These are phyloP conservation scores for Suhomyces tanzawaensis DNA, from an alignment of 805 yeast species.

Conservation along the genomic window DNA sequence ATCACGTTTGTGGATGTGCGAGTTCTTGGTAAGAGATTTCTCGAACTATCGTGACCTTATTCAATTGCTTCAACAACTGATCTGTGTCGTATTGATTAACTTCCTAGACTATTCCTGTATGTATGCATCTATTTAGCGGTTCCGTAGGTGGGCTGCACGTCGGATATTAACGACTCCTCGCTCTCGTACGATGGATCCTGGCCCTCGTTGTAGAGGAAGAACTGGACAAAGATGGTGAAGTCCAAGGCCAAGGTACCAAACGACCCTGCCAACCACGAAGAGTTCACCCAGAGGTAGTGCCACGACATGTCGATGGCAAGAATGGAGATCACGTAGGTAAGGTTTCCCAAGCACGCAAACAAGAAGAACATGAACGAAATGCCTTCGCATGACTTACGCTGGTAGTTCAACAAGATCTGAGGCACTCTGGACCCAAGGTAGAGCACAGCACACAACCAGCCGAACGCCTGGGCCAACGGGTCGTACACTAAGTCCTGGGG, in stretches of 20 bases:
- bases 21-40: no score
- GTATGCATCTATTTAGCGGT: not conserved
- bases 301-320: constrained; percentile 69
- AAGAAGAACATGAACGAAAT: constrained; percentile 89
- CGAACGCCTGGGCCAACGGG: constrained; percentile 81
- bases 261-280: constrained; percentile 91
- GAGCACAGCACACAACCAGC: constrained; percentile 72
- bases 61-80: no score
- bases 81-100: no score
- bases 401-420: constrained; percentile 79
- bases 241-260: constrained; percentile 84
- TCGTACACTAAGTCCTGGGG: constrained; percentile 58
- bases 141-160: not conserved
- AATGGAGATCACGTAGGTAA: constrained; percentile 86
- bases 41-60: no score
- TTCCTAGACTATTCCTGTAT: no score
- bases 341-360: constrained; percentile 92
- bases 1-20: no score
- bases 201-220: constrained; percentile 65
- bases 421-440: constrained; percentile 90
- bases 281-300: constrained; percentile 72
- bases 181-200: constrained; percentile 11
- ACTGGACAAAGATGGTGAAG: constrained; percentile 79
- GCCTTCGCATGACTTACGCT: constrained; percentile 92
- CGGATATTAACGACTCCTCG: not conserved